Percentiles rank a stretch among this genome's conserved stretches.
phyloP scores from a whole-genome alignment of 2,329 filamentous ascomycete species.

The Colletotrichum karsti region DNA sequence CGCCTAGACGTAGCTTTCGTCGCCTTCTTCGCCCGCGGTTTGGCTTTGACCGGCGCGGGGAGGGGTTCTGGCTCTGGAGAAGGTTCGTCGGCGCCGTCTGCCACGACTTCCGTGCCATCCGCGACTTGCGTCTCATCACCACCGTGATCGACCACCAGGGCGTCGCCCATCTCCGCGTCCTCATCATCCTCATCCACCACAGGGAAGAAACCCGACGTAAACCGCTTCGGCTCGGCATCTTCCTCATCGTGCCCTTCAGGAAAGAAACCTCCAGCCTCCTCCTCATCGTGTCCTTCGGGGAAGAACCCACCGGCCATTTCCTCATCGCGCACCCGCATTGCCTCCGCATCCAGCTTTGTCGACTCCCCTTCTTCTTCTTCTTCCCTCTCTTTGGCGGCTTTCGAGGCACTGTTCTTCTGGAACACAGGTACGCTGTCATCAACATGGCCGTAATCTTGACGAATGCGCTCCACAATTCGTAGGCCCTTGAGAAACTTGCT shows the following conservation, averaged over 20 bases:
- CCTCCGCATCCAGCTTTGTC: conserved; percentile 29
- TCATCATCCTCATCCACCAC: conserved; percentile 53
- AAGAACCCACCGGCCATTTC: conserved; percentile 70
- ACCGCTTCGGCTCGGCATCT: conserved; percentile 43
- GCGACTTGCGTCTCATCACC: neutral
- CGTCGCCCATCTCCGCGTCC: conserved; percentile 41
- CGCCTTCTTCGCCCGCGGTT: conserved; percentile 9
- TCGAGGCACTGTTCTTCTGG: conserved; percentile 50
- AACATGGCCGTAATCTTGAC: conserved; percentile 77
- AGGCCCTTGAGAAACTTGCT: conserved; percentile 87
- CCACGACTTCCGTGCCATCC: neutral
- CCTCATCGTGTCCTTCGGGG: conserved; percentile 63
- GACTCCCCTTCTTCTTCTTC: neutral
- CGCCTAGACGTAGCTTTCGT: conserved; percentile 11
- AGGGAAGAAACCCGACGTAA: conserved; percentile 58
- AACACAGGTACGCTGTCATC: conserved; percentile 61
- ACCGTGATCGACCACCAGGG: conserved; percentile 43
- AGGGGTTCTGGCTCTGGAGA: neutral
- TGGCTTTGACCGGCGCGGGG: conserved; percentile 16
- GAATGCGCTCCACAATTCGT: conserved; percentile 81
- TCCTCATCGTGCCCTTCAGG: conserved; percentile 64
- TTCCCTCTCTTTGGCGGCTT: neutral
- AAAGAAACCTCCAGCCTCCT: conserved; percentile 65
- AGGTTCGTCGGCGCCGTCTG: neutral
- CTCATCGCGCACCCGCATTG: conserved; percentile 47